A percentile compares a stretch with the other conserved stretches of the same genome.
phyloP scores from a whole-genome alignment of 176 grass and related monocot genomes.

The Triticum dicoccoides region DNA sequence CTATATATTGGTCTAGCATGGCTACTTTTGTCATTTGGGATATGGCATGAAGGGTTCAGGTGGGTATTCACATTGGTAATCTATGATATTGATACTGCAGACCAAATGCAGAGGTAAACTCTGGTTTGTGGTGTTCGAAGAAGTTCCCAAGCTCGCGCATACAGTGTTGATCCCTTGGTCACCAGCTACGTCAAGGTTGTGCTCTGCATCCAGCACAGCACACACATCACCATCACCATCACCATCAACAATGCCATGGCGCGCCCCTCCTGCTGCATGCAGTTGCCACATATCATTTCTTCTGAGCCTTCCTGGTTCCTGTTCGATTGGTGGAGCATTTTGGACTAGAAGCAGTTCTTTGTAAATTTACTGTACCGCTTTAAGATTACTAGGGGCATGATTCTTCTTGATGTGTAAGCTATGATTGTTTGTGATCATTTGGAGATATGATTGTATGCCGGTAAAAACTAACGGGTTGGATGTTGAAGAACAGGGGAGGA shows the following conservation, averaged over 20 bases:
- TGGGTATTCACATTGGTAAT: background rate
- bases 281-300: background rate
- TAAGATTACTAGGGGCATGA: background rate
- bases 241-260: background rate
- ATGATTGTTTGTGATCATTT: background rate
- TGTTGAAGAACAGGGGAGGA: background rate
- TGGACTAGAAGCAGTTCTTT: background rate
- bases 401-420: conserved; percentile 4
- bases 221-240: background rate
- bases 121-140: conserved; percentile 5
- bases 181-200: background rate
- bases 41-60: background rate
- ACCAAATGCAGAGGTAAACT: background rate
- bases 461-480: background rate
- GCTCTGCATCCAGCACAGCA: background rate
- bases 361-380: background rate
- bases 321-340: background rate
- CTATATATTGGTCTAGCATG: background rate
- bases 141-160: background rate
- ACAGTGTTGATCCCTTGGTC: background rate
- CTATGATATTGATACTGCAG: conserved; percentile 7
- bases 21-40: background rate
- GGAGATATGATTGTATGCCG: background rate
- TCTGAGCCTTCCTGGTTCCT: background rate
- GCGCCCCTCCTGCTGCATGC: too few species aligned